Percentiles rank a stretch among this genome's conserved stretches.
Conservation (phyloP, 371 early-diverging fungal genomes). For the Synchytrium microbalum region DNA sequence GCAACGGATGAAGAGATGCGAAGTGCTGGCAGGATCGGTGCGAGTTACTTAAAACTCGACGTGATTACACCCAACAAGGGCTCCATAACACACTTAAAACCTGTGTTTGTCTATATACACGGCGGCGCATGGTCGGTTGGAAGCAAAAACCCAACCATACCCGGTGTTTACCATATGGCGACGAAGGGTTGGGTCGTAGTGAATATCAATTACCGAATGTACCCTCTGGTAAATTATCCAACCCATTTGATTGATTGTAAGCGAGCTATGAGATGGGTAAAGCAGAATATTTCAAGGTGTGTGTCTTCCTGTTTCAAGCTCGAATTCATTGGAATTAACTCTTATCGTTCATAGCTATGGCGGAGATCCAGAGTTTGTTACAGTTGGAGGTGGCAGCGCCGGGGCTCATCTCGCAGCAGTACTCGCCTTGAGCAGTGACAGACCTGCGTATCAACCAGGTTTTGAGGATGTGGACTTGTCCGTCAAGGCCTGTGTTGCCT, state of each 20-base stretch:
- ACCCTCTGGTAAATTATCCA: slow-evolving; percentile 47
- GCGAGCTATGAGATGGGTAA: slow-evolving; percentile 64
- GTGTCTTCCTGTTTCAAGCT: no score
- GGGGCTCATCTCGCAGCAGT: slow-evolving; percentile 63
- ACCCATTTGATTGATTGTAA: slow-evolving; percentile 63
- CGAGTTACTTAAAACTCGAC: slow-evolving; percentile 41
- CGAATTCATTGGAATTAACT: no score
- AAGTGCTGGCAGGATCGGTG: slow-evolving; percentile 31
- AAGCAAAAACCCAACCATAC: slow-evolving; percentile 38
- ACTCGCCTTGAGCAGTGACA: slow-evolving; percentile 55
- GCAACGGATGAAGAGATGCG: slow-evolving; percentile 44
- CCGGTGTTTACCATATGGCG: slow-evolving; percentile 25
- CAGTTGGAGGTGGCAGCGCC: slow-evolving; percentile 58
- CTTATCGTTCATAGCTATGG: slow-evolving; percentile 55
- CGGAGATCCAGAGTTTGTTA: slow-evolving; percentile 59
- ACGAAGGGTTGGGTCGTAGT: slow-evolving; percentile 53
- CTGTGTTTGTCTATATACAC: slow-evolving; percentile 54
- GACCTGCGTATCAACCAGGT: slow-evolving; percentile 55
- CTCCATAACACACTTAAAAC: slow-evolving; percentile 28
- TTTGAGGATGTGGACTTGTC: slow-evolving; percentile 62
- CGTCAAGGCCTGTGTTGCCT: slow-evolving; percentile 35
- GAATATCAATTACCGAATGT: slow-evolving; percentile 56
- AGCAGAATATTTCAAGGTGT: slow-evolving; percentile 49
- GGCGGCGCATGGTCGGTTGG: slow-evolving; percentile 55
- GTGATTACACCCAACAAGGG: slow-evolving; percentile 34